Evolutionary conservation across 1,284 basidiomycete species (phyloP).

Genomic region (Anthracocystis panici-leucophaei): DNA sequence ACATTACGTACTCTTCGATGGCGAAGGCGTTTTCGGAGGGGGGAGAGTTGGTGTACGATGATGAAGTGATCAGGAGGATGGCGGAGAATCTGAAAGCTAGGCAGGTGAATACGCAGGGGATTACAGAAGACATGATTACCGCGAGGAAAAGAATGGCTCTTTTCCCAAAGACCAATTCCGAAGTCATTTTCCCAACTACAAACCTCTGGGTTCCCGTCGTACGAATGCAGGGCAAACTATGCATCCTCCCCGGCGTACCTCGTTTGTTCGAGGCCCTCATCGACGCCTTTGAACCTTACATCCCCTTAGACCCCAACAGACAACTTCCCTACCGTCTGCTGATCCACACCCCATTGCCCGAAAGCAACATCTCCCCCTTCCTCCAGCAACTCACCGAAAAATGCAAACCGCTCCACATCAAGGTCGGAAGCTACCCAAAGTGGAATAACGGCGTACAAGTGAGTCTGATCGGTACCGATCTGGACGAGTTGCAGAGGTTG

Average conservation of each 20-base stretch:
- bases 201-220: conserved; percentile 86
- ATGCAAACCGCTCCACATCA: conserved; percentile 80
- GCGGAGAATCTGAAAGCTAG: conserved; percentile 76
- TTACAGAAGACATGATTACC: conserved; percentile 74
- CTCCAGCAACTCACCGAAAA: conserved; percentile 82
- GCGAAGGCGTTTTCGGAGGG: conserved; percentile 80
- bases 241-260: conserved; percentile 91
- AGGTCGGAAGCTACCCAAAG: conserved; percentile 78
- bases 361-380: conserved; percentile 86
- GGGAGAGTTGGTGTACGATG: conserved; percentile 77
- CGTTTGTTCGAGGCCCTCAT: conserved; percentile 76
- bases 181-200: conserved; percentile 61
- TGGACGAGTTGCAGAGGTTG: conserved; percentile 35
- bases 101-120: conserved; percentile 74
- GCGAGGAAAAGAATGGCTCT: conserved; percentile 66
- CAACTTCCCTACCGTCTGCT: conserved; percentile 58
- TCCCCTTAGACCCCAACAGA: conserved; percentile 55
- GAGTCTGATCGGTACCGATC: conserved; percentile 79
- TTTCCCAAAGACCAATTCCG: conserved; percentile 53
- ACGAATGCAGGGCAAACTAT: conserved; percentile 83
- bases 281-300: conserved; percentile 75
- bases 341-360: conserved; percentile 76
- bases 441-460: conserved; percentile 78
- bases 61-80: conserved; percentile 86
- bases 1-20: conserved; percentile 87